These are phyloP conservation scores for Arachnomyces sp. DNA, from an alignment of 2,329 filamentous ascomycete genomes.

Conservation along the genomic window DNA sequence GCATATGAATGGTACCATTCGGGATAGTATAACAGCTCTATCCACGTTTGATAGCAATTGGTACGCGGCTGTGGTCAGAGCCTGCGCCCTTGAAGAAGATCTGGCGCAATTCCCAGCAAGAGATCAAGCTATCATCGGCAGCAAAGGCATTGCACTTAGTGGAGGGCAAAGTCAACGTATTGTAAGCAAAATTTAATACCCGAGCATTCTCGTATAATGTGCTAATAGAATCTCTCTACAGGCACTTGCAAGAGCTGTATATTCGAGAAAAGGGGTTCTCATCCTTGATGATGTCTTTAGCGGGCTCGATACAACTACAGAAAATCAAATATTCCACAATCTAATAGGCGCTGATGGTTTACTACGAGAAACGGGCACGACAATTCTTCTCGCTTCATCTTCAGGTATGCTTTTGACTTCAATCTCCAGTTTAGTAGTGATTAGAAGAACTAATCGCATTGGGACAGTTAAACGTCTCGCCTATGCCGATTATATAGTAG, in stretches of 20 bases:
- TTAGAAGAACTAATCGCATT: not conserved
- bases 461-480: constrained; percentile 30
- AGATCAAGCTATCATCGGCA: constrained; percentile 42
- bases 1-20: constrained; percentile 35
- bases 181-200: constrained; percentile 19
- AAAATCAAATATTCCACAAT: constrained; percentile 40
- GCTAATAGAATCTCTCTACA: constrained; percentile 6
- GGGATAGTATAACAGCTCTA: constrained; percentile 32
- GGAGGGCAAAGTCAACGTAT: constrained; percentile 47
- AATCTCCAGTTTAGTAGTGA: not conserved
- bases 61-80: constrained; percentile 29
- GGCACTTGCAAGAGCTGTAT: constrained; percentile 46
- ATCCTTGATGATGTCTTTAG: constrained; percentile 47
- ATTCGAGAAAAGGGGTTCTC: constrained; percentile 40
- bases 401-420: constrained; percentile 17
- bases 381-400: constrained; percentile 33
- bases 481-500: constrained; percentile 36
- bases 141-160: constrained; percentile 44
- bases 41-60: constrained; percentile 28
- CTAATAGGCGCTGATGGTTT: constrained; percentile 41
- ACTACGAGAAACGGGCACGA: constrained; percentile 32
- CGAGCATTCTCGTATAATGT: not conserved
- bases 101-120: constrained; percentile 32
- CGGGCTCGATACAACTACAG: constrained; percentile 43
- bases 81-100: constrained; percentile 32